phyloP scores from a whole-genome alignment of 176 grass and related monocot species.

The Cymbopogon citratus region DNA sequence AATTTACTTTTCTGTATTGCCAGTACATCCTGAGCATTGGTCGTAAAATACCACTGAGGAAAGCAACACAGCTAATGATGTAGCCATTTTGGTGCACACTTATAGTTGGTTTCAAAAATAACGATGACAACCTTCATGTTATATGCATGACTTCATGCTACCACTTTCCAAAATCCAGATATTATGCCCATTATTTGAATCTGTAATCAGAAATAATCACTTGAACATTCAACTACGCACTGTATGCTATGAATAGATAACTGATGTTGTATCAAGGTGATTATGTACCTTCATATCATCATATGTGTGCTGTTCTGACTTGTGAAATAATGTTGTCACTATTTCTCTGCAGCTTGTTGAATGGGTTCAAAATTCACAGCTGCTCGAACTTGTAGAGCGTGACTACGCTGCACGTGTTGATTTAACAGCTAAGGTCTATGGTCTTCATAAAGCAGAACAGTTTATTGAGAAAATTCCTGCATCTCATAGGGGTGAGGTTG shows the following conservation, averaged over 20 bases:
- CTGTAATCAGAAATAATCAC: neutral
- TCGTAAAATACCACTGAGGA: neutral
- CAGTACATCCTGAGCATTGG: neutral
- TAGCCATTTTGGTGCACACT: neutral
- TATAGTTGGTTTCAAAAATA: neutral
- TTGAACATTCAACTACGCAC: neutral
- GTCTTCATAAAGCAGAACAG: slow-evolving; percentile 51
- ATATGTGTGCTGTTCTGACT: neutral
- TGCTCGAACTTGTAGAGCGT: slow-evolving; percentile 44
- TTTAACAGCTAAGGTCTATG: slow-evolving; percentile 61
- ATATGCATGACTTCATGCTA: neutral
- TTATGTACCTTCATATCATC: neutral
- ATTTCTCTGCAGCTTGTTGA: slow-evolving; percentile 51
- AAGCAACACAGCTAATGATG: neutral
- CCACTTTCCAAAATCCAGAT: neutral
- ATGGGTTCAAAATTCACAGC: slow-evolving; percentile 51
- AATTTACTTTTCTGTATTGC: neutral
- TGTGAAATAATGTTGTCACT: slow-evolving; percentile 1
- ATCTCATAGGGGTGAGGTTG: slow-evolving; percentile 47
- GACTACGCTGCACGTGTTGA: slow-evolving; percentile 57
- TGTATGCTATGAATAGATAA: neutral
- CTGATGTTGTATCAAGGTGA: neutral
- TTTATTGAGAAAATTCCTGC: slow-evolving; percentile 57
- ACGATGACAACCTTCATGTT: neutral
- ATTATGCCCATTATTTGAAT: neutral